A percentile compares a stretch with the other conserved stretches of the same genome.
Conservation (phyloP, 1,284 basidiomycete species). For the Leccinum pachyderme region DNA sequence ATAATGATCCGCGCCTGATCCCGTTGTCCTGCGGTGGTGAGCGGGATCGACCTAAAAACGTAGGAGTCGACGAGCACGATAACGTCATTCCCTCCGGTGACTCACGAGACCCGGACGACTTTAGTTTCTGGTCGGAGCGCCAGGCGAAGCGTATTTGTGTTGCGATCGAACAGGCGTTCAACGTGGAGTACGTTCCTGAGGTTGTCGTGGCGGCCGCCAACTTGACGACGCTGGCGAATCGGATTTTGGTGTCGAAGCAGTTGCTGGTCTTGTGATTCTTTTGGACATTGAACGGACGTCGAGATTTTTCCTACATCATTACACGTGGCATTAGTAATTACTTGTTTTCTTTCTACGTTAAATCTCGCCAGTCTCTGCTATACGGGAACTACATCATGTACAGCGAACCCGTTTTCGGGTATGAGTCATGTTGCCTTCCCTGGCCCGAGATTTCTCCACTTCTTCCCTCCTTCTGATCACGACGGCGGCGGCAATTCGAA, state of each 20-base stretch:
- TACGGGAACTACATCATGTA: too few species aligned
- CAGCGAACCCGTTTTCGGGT: too few species aligned
- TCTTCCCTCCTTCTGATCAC: conserved; percentile 1
- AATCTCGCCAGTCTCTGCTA: too few species aligned
- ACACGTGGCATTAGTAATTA: too few species aligned
- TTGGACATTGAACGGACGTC: too few species aligned
- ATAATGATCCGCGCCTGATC: conserved; percentile 79
- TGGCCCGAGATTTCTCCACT: too few species aligned
- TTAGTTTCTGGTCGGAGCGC: conserved; percentile 86
- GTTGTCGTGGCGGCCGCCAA: conserved; percentile 95
- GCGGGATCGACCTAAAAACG: conserved; percentile 17
- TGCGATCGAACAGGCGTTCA: conserved; percentile 79
- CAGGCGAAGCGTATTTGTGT: conserved; percentile 87
- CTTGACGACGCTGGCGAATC: conserved; percentile 73
- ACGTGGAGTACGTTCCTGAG: conserved; percentile 84
- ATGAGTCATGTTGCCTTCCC: too few species aligned
- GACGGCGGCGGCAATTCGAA: not conserved
- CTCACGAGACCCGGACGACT: conserved; percentile 82
- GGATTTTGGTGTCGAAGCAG: conserved; percentile 81
- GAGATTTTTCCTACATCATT: too few species aligned
- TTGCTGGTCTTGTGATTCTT: conserved; percentile 35
- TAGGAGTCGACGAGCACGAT: conserved; percentile 15
- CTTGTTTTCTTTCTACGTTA: too few species aligned
- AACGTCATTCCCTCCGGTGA: conserved; percentile 35
- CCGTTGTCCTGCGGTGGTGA: conserved; percentile 64